These are phyloP conservation scores for Candida dajiaensis DNA, from an alignment of 805 yeast species.

Conservation along the genomic window DNA sequence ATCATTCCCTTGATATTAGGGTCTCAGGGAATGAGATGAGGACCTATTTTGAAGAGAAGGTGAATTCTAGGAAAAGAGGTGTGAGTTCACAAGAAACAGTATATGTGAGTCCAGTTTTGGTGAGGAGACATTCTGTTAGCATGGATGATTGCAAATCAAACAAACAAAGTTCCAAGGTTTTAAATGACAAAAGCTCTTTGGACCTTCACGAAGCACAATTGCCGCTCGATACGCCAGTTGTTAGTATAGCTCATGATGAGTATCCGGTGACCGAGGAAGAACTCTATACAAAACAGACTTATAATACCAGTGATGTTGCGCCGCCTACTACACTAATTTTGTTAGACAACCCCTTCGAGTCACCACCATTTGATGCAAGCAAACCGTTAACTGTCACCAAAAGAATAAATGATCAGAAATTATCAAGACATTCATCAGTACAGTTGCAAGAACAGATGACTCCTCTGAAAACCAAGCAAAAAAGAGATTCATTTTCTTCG, in stretches of 20 bases:
- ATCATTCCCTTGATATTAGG: background rate
- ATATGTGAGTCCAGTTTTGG: background rate
- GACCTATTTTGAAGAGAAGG: background rate
- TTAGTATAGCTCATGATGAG: too few species aligned
- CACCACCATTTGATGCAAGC: background rate
- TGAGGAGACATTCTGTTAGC: background rate
- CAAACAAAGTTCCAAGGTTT: too few species aligned
- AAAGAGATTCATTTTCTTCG: too few species aligned
- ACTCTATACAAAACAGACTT: too few species aligned
- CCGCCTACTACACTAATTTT: background rate
- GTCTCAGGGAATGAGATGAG: background rate
- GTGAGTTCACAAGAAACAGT: background rate
- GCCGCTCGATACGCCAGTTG: too few species aligned
- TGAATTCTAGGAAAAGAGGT: background rate
- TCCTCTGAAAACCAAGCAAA: background rate
- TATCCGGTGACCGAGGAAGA: background rate
- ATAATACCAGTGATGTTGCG: background rate
- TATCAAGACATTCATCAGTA: background rate
- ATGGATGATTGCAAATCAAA: too few species aligned
- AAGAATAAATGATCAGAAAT: too few species aligned
- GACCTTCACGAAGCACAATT: too few species aligned
- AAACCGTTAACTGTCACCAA: too few species aligned
- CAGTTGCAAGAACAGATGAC: background rate
- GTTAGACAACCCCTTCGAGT: background rate
- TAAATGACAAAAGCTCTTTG: too few species aligned